These are phyloP conservation scores for Cylindrodendrum hubeiense DNA, from an alignment of 2,329 filamentous ascomycete genomes.

Conservation along the genomic window DNA sequence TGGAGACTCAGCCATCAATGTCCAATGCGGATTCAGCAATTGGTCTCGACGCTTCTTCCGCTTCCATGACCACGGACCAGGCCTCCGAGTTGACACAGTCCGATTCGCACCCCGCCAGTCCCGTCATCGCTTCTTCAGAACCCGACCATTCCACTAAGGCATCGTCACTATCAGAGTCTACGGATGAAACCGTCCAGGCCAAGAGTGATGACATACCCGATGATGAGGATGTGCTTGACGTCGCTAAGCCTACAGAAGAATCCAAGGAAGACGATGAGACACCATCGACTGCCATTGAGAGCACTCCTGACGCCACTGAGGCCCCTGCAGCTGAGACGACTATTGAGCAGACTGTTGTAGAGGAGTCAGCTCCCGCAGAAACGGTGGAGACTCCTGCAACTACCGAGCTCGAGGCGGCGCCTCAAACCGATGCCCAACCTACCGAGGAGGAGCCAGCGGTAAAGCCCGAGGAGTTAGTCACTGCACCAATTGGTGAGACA, in stretches of 20 bases:
- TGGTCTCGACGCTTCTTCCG: conserved; percentile 60
- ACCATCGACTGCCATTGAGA: conserved; percentile 25
- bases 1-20: conserved; percentile 46
- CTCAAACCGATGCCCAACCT: conserved; percentile 10
- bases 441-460: conserved; percentile 7
- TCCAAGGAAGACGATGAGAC: conserved; percentile 16
- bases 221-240: conserved; percentile 24
- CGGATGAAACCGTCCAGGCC: conserved; percentile 67
- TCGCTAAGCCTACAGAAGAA: conserved; percentile 1
- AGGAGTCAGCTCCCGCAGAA: conserved; percentile 17
- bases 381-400: not conserved
- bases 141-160: conserved; percentile 71
- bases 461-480: conserved; percentile 18
- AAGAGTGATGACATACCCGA: conserved; percentile 41
- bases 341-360: not conserved
- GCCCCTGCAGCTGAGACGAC: not conserved
- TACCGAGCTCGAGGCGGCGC: not conserved
- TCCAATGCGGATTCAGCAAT: conserved; percentile 68
- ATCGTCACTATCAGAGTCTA: conserved; percentile 73
- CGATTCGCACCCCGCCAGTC: conserved; percentile 71
- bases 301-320: conserved; percentile 10
- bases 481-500: conserved; percentile 34
- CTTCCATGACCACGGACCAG: conserved; percentile 59
- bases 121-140: conserved; percentile 65
- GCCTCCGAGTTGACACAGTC: conserved; percentile 61